Evolutionary conservation across 495 filamentous ascomycete species (phyloP), one percentile per base, ranked within the genome.

Genomic region (Penicillium samsonianum): DNA sequence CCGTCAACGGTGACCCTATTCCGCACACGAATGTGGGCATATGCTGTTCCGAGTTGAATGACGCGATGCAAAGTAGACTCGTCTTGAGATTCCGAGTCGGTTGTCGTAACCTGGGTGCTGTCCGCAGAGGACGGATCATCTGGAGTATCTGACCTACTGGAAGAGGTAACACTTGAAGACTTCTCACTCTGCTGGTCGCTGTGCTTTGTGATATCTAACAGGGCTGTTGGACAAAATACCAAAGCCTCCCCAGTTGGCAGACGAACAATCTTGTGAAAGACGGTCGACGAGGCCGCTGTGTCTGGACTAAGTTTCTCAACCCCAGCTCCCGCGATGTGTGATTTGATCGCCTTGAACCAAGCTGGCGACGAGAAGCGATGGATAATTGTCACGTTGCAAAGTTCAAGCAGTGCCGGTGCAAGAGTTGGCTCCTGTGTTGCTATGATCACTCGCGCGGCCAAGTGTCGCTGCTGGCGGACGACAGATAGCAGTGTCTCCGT

Each of bases 371-470:
- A 84, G 61, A 92, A 92, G 14, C 86, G 78, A 65, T 94, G 90
- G 0, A 92, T 82, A 53, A 93, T 80, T 0, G 86, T 89, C 19
- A 87, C 73, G n/a, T 82, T 86, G 67, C 84, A 90, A 7, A 93
- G 78, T 56, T 87, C 87, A 0, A 93, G 74, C 2, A 93, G 79
- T 23, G 73, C 70, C 0, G 84, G 82, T 0, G 86, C 87, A 40
- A 93, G 83, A 0, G 88, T 92, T 0, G 90, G 90, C 59, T 93
- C 90, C 63, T 94, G 88, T 0, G 90, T 93, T 0, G 89, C 84
- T 30, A 92, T 86, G 37, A 93, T 55, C 14, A 91, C 73, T 1
- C 88, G 79, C 0, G 81, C 75, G 4, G 76, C 89, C 0, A 86
- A 67, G 65, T 92, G 89, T 9, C 90, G 85, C 63, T 92, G 88